Percentiles rank a stretch among this genome's conserved stretches.
phyloP scores from a whole-genome alignment of 2,329 filamentous ascomycete species.

The Sclerotinia nivalis region DNA sequence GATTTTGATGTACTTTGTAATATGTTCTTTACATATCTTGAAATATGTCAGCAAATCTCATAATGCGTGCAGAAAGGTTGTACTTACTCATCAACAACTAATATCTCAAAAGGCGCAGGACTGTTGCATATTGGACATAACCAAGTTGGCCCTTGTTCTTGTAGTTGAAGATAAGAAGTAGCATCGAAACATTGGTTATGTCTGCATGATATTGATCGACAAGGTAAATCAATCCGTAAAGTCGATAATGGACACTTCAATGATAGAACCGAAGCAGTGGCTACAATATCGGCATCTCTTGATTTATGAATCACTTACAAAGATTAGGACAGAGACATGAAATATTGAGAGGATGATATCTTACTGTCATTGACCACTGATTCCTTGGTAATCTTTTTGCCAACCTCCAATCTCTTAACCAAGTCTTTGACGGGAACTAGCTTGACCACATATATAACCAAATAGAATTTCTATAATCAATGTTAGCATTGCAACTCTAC shows the following conservation, averaged over 20 bases:
- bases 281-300: conserved; percentile 83
- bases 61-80: conserved; percentile 24
- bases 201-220: conserved; percentile 75
- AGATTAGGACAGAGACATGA: conserved; percentile 12
- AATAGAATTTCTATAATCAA: conserved; percentile 64
- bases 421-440: conserved; percentile 71
- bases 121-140: conserved; percentile 93
- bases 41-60: conserved; percentile 27
- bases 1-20: conserved; percentile 68
- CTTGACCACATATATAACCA: conserved; percentile 75
- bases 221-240: conserved; percentile 75
- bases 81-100: conserved; percentile 83
- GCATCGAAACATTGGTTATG: conserved; percentile 97
- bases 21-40: conserved; percentile 84
- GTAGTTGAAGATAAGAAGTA: conserved; percentile 85
- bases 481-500: conserved; percentile 6
- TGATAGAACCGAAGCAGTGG: conserved; percentile 85
- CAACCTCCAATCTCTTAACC: conserved; percentile 63
- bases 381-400: conserved; percentile 74
- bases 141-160: conserved; percentile 97
- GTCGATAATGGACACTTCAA: conserved; percentile 92
- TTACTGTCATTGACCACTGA: conserved; percentile 82
- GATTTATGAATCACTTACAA: conserved; percentile 73
- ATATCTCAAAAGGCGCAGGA: conserved; percentile 71
- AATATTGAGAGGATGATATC: conserved; percentile 38